Percentiles rank a stretch among this genome's conserved stretches.
Evolutionary conservation across 306 rosid species (phyloP).

Genomic region (Acacia melanoxylon): DNA sequence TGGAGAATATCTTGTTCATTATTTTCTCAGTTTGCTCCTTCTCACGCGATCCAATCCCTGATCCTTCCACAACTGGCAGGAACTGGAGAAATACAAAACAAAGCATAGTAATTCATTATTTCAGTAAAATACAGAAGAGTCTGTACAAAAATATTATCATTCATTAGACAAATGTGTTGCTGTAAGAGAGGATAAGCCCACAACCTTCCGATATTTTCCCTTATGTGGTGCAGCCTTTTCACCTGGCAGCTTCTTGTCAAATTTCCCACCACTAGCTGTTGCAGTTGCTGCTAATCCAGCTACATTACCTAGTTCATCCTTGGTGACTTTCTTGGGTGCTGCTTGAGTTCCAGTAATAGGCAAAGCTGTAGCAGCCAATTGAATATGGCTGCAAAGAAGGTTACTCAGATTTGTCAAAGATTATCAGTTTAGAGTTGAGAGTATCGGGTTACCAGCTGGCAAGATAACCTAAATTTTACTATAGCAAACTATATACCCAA

Average conservation of each 20-base stretch:
- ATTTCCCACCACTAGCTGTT: constrained; percentile 96
- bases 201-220: constrained; percentile 91
- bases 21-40: constrained; percentile 83
- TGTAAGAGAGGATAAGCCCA: constrained; percentile 2
- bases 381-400: constrained; percentile 70
- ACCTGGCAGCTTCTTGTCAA: constrained; percentile 83
- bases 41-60: constrained; percentile 63
- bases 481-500: not conserved
- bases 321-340: constrained; percentile 64
- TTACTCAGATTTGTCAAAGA: constrained; percentile 10
- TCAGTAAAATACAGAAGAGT: constrained; percentile 8
- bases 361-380: constrained; percentile 86
- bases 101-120: constrained; percentile 16
- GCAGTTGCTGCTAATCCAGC: constrained; percentile 92
- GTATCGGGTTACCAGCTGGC: not conserved
- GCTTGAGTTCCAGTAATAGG: constrained; percentile 93
- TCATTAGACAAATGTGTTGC: constrained; percentile 2
- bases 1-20: constrained; percentile 79
- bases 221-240: constrained; percentile 77
- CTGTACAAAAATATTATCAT: constrained; percentile 9
- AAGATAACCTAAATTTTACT: not conserved
- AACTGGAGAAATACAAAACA: constrained; percentile 53
- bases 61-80: constrained; percentile 81
- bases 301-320: constrained; percentile 73
- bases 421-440: not conserved